Base-by-base conservation (phyloP, 176 grass and related monocot genomes). In the Zizania latifolia region DNA sequence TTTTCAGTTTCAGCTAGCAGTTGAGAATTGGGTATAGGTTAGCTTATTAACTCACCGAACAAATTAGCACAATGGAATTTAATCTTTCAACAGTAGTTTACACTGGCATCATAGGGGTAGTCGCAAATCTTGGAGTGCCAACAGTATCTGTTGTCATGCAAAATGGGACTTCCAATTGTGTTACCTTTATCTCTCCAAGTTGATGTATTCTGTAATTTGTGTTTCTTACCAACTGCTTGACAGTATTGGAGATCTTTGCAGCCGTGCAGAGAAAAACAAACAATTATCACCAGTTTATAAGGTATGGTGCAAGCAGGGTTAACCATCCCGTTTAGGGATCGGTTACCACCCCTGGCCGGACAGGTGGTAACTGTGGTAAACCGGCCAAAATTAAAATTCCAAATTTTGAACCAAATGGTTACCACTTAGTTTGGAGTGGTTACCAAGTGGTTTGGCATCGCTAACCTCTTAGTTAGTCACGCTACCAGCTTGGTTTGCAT, bases 251-350 rank as follows among this genome's bases (percentile, higher is more conserved):
- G 89, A 68, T 84, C 84, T 99, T 81, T 72, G 30, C 69, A 88
- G 60, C 53, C 84, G 80, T 70, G 79, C 72, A 73, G 86, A 78
- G 3, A 86, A 82, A 68, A 83, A 35, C 39, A 89, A 81, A 24
- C 69, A 54, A 37, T 64, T 84, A 37, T 86, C 83, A 77, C 89
- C 89, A 57, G 41, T 98, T 86, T 99, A 94, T 71, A 99, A 99
- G 91, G 93, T 89, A 87, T 4, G 34, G 28, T 46, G 62, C n/a
- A 44, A 74, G 19, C n/a, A n/a, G n/a, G n/a, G n/a, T n/a, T n/a
- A n/a, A n/a, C n/a, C n/a, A n/a, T n/a, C n/a, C n/a, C n/a, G n/a
- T n/a, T n/a, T n/a, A n/a, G n/a, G n/a, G n/a, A n/a, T n/a, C n/a
- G n/a, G n/a, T n/a, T n/a, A n/a, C n/a, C n/a, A n/a, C n/a, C n/a